A percentile compares a stretch with the other conserved stretches of the same genome.
phyloP scores from a whole-genome alignment of 2,329 filamentous ascomycete species.

The Diaporthe caulivora region DNA sequence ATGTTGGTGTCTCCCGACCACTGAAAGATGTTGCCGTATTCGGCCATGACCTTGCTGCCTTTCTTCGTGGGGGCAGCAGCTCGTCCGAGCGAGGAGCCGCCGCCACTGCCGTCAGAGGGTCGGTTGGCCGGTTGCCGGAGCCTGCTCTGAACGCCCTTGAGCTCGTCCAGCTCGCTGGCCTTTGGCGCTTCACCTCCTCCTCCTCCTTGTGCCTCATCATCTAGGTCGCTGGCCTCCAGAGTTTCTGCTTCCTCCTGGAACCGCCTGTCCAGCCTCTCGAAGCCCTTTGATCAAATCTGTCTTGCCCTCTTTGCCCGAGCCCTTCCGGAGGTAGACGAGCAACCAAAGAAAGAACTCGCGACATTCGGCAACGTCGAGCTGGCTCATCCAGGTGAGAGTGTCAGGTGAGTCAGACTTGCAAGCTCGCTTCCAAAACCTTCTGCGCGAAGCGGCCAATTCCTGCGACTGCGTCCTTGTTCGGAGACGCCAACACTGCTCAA shows the following conservation, averaged over 20 bases:
- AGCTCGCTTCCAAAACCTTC: constrained; percentile 8
- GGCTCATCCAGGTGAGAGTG: constrained; percentile 6
- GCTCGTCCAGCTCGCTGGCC: constrained; percentile 9
- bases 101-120: neutral
- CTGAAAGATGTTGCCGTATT: neutral
- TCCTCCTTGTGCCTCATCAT: too few relatives aligned
- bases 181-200: too few relatives aligned
- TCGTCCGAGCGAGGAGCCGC: neutral
- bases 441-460: too few relatives aligned
- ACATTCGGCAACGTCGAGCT: neutral
- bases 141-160: neutral
- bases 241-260: neutral
- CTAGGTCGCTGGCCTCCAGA: too few relatives aligned
- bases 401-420: neutral
- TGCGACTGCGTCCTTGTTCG: neutral
- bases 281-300: neutral
- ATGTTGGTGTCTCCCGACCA: neutral
- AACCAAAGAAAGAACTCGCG: constrained; percentile 35
- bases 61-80: neutral
- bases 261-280: neutral
- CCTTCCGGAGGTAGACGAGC: constrained; percentile 12
- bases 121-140: neutral
- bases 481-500: neutral
- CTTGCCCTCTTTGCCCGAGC: neutral
- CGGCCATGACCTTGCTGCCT: neutral